Base-by-base conservation (phyloP, 2,329 filamentous ascomycete species). In the Monosporascus sp. region DNA sequence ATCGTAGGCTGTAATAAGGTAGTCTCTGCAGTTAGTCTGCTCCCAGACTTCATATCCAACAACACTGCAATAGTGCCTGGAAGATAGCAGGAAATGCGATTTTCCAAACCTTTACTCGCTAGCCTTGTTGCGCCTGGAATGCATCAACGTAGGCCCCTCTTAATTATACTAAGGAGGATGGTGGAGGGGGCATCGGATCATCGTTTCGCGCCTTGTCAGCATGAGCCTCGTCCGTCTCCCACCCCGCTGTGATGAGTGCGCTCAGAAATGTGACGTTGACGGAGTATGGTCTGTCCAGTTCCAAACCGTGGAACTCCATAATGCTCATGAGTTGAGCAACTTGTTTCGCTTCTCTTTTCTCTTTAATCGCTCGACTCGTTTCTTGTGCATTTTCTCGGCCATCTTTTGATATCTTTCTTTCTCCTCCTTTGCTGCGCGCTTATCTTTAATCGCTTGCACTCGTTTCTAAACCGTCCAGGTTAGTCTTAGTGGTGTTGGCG, bases 331-430 rank as follows among this genome's bases (percentile, higher is more conserved):
- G 69, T 86, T 85, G 64, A 88, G 68, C 69, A 90, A 74, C 76
- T 93, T 94, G 73, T 93, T 99, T 68, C 94, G 85, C 85, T 97
- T 97, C 79, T 99, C 94, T 72, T 90, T 89, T 68, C 92, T 83
- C 85, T 91, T 96, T 72, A 96, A 73, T 63, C 94, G 83, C 74
- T 99, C 94, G 14, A 97, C 87, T 56, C 92, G 82, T 80, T 96
- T 97, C 73, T 83, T 85, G 76, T 97, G 93, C 94, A 99, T 97
- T 77, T 94, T 97, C 75, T 91, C 90, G 20, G 91, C 93, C 83
- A 99, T 83, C 77, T 92, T 90, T 71, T 91, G 90, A 68, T 93
- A 97, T 61, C 93, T 80, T 66, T 92, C 90, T 72, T 88, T 91
- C 77, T 97, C 94, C 64, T 90, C 92, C 80, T 97, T 97, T 50